Percentiles rank a stretch among this genome's conserved stretches.
Evolutionary conservation across 2,329 filamentous ascomycete species (phyloP).

Genomic region (Saccharata proteae): DNA sequence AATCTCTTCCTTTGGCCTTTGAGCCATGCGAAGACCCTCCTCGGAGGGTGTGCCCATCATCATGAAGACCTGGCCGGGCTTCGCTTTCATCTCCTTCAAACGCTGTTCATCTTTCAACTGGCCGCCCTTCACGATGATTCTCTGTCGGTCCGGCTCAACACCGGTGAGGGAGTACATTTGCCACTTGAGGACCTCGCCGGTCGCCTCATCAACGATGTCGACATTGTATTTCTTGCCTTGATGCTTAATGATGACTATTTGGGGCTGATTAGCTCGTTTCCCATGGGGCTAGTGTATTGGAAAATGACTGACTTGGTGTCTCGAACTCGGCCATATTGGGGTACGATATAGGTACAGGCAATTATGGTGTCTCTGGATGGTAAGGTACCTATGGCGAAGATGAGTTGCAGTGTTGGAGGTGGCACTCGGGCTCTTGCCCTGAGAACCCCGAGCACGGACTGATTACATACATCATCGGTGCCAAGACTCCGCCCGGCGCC

Average conservation of each 20-base stretch:
- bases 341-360: too few relatives aligned
- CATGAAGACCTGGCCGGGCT: constrained; percentile 78
- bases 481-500: too few relatives aligned
- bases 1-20: constrained; percentile 62
- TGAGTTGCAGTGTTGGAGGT: too few relatives aligned
- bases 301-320: background rate
- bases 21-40: constrained; percentile 47
- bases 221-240: constrained; percentile 91
- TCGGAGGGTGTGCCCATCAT: constrained; percentile 88
- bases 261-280: constrained; percentile 1
- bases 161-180: constrained; percentile 92
- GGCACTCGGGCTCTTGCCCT: too few relatives aligned
- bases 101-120: constrained; percentile 93
- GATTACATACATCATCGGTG: too few relatives aligned
- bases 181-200: constrained; percentile 87
- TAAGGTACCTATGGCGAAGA: too few relatives aligned
- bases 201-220: constrained; percentile 73
- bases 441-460: too few relatives aligned
- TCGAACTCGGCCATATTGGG: too few relatives aligned
- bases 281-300: background rate
- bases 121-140: constrained; percentile 86
- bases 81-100: constrained; percentile 71
- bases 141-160: constrained; percentile 92
- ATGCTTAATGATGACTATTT: constrained; percentile 82
- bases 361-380: too few relatives aligned